Conservation (phyloP, 805 yeast genomes). For the Kuraishia hungarica region DNA sequence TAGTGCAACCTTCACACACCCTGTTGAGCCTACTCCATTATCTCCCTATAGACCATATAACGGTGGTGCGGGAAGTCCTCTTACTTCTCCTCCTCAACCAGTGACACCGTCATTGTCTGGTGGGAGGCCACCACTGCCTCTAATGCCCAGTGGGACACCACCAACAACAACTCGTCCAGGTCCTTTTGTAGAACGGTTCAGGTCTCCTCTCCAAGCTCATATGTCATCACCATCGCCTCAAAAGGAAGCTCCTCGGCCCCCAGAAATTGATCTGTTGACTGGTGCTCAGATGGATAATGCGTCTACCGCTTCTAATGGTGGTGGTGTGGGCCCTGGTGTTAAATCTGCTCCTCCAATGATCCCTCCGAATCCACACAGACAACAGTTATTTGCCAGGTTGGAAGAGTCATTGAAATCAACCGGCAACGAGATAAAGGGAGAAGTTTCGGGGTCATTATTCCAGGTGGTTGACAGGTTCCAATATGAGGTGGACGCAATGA, state of each 20-base stretch:
- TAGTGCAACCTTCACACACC: too few relatives aligned
- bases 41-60: background rate
- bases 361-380: background rate
- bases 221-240: constrained; percentile 20
- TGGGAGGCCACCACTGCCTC: background rate
- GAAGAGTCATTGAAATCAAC: background rate
- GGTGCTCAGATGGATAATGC: background rate
- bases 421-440: background rate
- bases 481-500: constrained; percentile 10
- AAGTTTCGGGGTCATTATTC: background rate
- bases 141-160: background rate
- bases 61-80: background rate
- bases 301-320: too few relatives aligned
- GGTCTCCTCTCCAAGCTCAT: background rate
- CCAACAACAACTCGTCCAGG: too few relatives aligned
- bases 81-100: background rate
- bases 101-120: background rate
- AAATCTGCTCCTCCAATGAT: background rate
- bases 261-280: background rate
- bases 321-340: too few relatives aligned
- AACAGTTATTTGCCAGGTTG: background rate
- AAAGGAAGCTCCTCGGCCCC: constrained; percentile 19
- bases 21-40: constrained; percentile 1
- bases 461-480: constrained; percentile 4
- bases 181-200: background rate